Evolutionary conservation across 768 basidiomycete genomes (phyloP), one percentile per base, ranked within the genome.

Genomic region (Crepidotus variabilis): DNA sequence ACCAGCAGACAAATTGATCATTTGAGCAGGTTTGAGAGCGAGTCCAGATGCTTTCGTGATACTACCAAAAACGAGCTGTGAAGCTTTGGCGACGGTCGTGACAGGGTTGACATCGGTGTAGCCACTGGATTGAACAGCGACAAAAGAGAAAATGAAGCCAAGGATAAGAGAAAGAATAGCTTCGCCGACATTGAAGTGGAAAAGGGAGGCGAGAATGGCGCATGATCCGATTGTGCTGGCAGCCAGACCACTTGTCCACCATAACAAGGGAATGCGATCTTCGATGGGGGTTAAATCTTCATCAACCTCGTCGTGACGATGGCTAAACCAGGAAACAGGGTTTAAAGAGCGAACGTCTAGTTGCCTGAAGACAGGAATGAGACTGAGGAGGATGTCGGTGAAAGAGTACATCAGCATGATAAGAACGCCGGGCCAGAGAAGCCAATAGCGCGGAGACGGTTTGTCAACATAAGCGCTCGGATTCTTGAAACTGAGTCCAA

Each of bases 11-110:
- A 83, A 65, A 63, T 83, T 83, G 62, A 82, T 67, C 20, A 70
- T 75, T 60, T 72, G 76, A 7, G 76, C 76, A n/a, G 74, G 65
- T 47, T 62, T 58, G 16, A 61, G 13, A 0, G 66, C 53, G 43
- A 80, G 60, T 24, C 71, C 61, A 2, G 76, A 61, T 18, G 78
- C 80, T 64, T 85, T 84, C 8, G 72, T 73, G 55, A 85, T 74
- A 55, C 84, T 83, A 63, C 85, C 84, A 60, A 87, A 85, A 57
- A 87, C 74, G 56, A 87, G 78, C 64, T 87, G 85, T 3, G 83
- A 80, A 18, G 82, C 82, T 70, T 83, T 84, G 34, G 80, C 82
- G 49, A 85, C 80, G 33, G 82, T 80, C 6, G 80, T 77, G 48
- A 86, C 76, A 9, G 84, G 84, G 64, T 85, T 85, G 64, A 87